A percentile compares a stretch with the other conserved stretches of the same genome.
These are phyloP conservation scores for Paecilomyces fulvus DNA, from an alignment of 2,329 filamentous ascomycete genomes.

Conservation along the genomic window DNA sequence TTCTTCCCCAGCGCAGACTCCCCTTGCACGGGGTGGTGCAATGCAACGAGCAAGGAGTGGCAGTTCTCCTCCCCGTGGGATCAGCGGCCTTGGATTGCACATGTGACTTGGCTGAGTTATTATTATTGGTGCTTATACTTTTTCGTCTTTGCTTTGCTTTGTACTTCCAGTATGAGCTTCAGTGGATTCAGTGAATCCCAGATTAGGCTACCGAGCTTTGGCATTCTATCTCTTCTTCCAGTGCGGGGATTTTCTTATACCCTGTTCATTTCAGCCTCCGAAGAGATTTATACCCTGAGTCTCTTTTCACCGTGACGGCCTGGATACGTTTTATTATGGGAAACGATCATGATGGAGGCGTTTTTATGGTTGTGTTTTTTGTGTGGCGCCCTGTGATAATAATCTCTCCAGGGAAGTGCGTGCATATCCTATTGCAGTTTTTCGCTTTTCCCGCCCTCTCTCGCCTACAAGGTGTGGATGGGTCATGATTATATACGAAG, in stretches of 20 bases:
- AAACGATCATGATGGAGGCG: neutral
- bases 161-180: neutral
- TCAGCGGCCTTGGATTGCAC: neutral
- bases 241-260: neutral
- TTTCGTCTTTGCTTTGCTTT: neutral
- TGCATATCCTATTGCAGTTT: neutral
- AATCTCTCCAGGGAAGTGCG: neutral
- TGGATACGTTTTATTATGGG: neutral
- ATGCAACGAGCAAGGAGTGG: neutral
- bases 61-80: neutral
- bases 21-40: neutral
- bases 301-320: neutral
- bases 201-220: neutral
- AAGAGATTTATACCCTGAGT: neutral
- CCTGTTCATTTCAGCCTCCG: neutral
- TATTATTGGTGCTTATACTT: neutral
- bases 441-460: neutral
- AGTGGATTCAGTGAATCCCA: neutral
- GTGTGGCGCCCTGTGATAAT: neutral
- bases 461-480: neutral
- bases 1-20: neutral
- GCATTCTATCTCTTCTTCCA: neutral
- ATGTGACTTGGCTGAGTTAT: neutral
- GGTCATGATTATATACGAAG: neutral
- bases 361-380: neutral